A percentile compares a stretch with the other conserved stretches of the same genome.
phyloP scores from a whole-genome alignment of 345 rosid species.

The Gossypium longicalyx region DNA sequence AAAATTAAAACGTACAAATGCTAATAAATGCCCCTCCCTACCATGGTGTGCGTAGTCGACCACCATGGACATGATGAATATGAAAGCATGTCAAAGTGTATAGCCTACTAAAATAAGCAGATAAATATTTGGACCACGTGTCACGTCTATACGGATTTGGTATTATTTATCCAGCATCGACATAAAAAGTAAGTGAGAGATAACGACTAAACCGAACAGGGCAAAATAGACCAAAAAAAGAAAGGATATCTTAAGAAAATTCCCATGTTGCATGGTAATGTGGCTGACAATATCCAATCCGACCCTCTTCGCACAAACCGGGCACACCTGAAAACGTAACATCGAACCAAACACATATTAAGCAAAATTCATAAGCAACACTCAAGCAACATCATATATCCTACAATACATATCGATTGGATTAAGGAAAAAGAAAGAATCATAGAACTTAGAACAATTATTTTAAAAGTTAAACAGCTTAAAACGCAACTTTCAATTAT shows the following conservation, averaged over 20 bases:
- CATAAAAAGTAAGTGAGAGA: background rate
- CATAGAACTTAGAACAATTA: background rate
- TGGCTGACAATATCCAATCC: conserved; percentile 69
- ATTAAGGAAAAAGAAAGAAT: background rate
- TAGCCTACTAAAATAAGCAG: too few species aligned
- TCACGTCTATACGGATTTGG: background rate
- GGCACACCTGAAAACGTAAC: conserved; percentile 50
- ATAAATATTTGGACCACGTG: background rate
- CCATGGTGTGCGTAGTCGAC: background rate
- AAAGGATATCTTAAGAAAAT: conserved; percentile 74
- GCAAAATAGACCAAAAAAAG: conserved; percentile 1
- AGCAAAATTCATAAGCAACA: background rate
- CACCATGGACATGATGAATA: background rate
- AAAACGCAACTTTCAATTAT: background rate
- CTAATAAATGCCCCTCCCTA: background rate
- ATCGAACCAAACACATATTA: conserved; percentile 17
- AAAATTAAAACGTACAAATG: background rate
- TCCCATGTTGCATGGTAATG: conserved; percentile 64
- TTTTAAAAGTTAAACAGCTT: background rate
- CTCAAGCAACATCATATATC: background rate
- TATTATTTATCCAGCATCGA: background rate
- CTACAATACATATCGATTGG: background rate
- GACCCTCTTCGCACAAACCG: conserved; percentile 65
- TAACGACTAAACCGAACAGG: background rate
- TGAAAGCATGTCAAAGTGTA: background rate